Evolutionary conservation across 257 asterid genomes (phyloP), one percentile per base, ranked within the genome.

Genomic region (Jacaranda mimosifolia): DNA sequence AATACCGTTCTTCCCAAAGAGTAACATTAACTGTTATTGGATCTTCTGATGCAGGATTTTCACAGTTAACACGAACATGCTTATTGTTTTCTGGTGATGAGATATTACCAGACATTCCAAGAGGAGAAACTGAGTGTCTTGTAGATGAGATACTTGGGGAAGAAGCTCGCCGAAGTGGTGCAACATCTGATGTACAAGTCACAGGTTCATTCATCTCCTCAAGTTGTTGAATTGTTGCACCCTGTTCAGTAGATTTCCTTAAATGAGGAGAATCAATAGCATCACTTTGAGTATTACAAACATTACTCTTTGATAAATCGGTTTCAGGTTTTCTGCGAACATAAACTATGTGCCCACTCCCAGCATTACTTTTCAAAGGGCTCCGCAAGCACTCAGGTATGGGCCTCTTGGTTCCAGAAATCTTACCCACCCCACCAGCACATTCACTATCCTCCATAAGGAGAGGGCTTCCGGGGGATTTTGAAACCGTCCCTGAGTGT

Each of bases 321-420:
- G 79, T 67, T 74, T 91, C 97, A 70, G 88, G 86, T 85, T 83
- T 92, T 81, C 96, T 87, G 60, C 96, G 87, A 79, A 89, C 92
- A 79, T 92, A 92, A 15, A 92, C 97, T 71, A 87, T 90, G 87
- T 82, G 92, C 60, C 87, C 85, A 70, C 69, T 55, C 63, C 85
- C 86, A 62, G 85, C 77, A 85, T 78, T 87, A 82, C 77, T 81
- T 76, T 83, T 84, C 6, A 88, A 81, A 77, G 86, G 79, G 32
- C 32, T 26, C 10, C 18, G 77, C 53, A 60, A 55, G 75, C 82
- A 77, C 68, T 83, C 88, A 6, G 89, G 48, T 35, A 73, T 53
- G 68, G 88, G 63, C 80, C 80, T 85, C 82, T 86, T 83, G 42
- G 82, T 74, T 73, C 82, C 86, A 80, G 88, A 81, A 59, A 73